Evolutionary conservation across 2,329 filamentous ascomycete genomes (phyloP).

Genomic region (Aspergillus cejpii): DNA sequence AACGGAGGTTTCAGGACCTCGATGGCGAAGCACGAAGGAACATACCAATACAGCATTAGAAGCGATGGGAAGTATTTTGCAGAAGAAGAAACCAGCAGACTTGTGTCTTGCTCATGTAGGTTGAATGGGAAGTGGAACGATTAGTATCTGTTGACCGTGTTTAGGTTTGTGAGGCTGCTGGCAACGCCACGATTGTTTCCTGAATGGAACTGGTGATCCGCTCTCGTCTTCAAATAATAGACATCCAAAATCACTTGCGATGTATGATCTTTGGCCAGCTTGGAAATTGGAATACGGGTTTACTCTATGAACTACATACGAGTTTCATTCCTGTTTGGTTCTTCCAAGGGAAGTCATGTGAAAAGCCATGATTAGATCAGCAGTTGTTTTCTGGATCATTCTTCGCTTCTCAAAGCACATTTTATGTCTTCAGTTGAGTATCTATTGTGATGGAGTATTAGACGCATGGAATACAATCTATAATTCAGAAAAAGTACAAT

Average conservation of each 20-base stretch:
- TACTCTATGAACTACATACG: background rate
- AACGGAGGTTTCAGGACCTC: conserved; percentile 10
- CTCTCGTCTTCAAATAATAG: background rate
- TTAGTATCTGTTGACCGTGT: background rate
- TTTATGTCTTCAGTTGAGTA: too few species aligned
- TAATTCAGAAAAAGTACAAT: conserved; percentile 4
- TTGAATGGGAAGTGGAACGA: background rate
- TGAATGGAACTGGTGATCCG: background rate
- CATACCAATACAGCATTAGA: background rate
- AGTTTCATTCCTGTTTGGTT: background rate
- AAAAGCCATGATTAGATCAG: too few species aligned
- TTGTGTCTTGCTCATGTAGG: background rate
- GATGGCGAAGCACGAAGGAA: conserved; percentile 2
- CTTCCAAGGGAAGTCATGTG: too few species aligned
- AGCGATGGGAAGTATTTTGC: background rate
- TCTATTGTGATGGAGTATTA: too few species aligned
- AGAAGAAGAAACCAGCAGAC: background rate
- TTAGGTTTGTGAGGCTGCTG: background rate
- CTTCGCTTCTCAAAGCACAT: too few species aligned
- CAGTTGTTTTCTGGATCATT: too few species aligned
- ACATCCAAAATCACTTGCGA: background rate
- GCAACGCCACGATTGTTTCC: background rate
- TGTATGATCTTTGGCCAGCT: background rate
- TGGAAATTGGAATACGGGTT: background rate
- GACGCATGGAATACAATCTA: conserved; percentile 6